These are phyloP conservation scores for Plasmodium chabaudi DNA, from an alignment of 169 alveolate genomes.

Conservation along the genomic window DNA sequence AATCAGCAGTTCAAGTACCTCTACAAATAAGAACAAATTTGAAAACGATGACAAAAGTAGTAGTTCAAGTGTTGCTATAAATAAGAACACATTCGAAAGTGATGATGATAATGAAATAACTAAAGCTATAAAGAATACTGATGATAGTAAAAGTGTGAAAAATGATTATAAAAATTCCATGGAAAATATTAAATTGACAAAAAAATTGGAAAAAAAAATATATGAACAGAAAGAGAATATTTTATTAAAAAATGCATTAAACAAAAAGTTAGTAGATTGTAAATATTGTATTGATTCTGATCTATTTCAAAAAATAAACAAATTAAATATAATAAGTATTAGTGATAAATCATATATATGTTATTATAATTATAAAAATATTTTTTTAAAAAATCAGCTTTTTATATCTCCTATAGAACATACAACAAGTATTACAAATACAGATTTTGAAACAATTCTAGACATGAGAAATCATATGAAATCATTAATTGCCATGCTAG, in stretches of 20 bases:
- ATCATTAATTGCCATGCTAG: slow-evolving; percentile 75
- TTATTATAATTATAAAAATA: slow-evolving; percentile 74
- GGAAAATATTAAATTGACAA: slow-evolving; percentile 24
- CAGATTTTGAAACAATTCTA: slow-evolving; percentile 58
- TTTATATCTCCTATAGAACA: slow-evolving; percentile 76
- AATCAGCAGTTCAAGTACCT: background rate
- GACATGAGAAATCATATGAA: slow-evolving; percentile 76
- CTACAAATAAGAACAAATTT: slow-evolving; percentile 3
- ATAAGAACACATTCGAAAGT: background rate
- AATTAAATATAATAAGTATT: slow-evolving; percentile 73
- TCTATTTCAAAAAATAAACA: slow-evolving; percentile 54
- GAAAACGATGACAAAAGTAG: background rate
- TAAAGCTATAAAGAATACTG: background rate
- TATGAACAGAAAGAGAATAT: slow-evolving; percentile 41
- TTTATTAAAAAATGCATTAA: slow-evolving; percentile 45
- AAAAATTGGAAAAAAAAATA: slow-evolving; percentile 62
- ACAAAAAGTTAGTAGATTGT: slow-evolving; percentile 74
- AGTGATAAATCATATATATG: slow-evolving; percentile 73
- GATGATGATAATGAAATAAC: background rate
- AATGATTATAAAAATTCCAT: background rate
- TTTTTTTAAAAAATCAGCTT: slow-evolving; percentile 66
- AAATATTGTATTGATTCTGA: slow-evolving; percentile 70
- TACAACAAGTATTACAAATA: slow-evolving; percentile 67
- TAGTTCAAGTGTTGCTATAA: too few relatives aligned
- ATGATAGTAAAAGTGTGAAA: background rate